Evolutionary conservation across 352 stramenopile species (phyloP).

Genomic region (Blastocystis hominis): DNA sequence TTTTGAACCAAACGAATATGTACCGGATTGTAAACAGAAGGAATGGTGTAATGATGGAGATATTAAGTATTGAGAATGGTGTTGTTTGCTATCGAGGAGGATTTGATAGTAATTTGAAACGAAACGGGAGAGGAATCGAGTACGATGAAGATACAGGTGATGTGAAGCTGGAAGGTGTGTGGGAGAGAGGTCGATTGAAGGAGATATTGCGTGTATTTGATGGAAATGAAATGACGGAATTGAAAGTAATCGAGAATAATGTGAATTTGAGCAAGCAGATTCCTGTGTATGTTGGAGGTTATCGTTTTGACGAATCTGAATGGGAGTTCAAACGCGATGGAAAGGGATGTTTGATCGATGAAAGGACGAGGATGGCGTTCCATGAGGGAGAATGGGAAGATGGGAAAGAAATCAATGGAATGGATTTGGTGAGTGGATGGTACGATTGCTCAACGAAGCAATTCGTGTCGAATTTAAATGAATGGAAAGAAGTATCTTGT

Average conservation of each 20-base stretch:
- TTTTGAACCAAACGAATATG: not conserved
- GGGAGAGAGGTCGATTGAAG: not conserved
- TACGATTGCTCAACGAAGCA: not conserved
- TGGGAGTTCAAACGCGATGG: not conserved
- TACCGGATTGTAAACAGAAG: not conserved
- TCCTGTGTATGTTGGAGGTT: not conserved
- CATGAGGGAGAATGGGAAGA: not conserved
- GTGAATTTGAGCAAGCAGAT: not conserved
- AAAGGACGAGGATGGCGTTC: not conserved
- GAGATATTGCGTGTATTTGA: not conserved
- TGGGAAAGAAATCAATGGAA: not conserved
- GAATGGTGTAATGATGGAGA: not conserved
- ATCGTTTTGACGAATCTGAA: not conserved
- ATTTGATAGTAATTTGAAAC: not conserved
- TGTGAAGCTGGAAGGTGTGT: not conserved
- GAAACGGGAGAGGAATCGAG: not conserved
- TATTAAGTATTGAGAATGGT: not conserved
- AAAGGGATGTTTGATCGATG: not conserved
- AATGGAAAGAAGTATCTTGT: not conserved
- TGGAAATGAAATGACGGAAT: not conserved
- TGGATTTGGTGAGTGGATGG: not conserved
- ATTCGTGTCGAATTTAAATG: not conserved
- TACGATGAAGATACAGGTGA: not conserved
- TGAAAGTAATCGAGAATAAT: not conserved
- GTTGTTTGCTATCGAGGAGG: not conserved